Evolutionary conservation across 345 rosid genomes (phyloP), one percentile per base, ranked within the genome.

Genomic region (Melaleuca quinquenervia): DNA sequence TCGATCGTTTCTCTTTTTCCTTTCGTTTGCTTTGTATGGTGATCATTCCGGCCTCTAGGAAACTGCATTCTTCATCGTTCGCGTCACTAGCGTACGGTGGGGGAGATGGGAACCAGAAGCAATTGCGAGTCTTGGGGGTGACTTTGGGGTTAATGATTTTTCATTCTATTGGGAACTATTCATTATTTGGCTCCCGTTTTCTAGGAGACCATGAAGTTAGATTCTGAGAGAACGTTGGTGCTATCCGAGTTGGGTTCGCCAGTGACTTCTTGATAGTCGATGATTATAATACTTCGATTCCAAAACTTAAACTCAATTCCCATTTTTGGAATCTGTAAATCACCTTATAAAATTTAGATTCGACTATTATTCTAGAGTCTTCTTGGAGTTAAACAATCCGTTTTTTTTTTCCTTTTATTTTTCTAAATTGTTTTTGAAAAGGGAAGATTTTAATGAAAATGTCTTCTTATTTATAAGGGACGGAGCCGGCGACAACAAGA

Each of bases 181-280:
- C 13, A 70, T 18, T 9, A 70, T 70, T 8, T 9, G 26, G 48
- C 78, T 32, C 78, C 26, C 1, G 18, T 7, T 70, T 41, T 36
- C 21, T 8, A 18, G 48, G 26, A 70, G 48, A 24, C 8, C 18
- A 70, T 36, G 6, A 36, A 36, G 15, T 1, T 41, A 41, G 78
- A 70, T 18, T 70, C 78, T 0, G 48, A 8, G 45, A 32, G 78
- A 32, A 32, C 44, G 24, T 32, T 32, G 0, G 22, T 32, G 22
- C 78, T 18, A 18, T 18, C 32, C 24, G 11, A 8, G 76, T 64
- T 16, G 12, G 1, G 21, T 21, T 18, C 7, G 13, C 48, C 0
- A 70, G 5, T 70, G 48, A 18, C 1, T 8, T 32, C 13, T 1
- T 16, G 0, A 7, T 36, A 2, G 0, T 0, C 32, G 2, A 0